Conservation (phyloP, 2,329 filamentous ascomycete species). For the Colletotrichum sp. region DNA sequence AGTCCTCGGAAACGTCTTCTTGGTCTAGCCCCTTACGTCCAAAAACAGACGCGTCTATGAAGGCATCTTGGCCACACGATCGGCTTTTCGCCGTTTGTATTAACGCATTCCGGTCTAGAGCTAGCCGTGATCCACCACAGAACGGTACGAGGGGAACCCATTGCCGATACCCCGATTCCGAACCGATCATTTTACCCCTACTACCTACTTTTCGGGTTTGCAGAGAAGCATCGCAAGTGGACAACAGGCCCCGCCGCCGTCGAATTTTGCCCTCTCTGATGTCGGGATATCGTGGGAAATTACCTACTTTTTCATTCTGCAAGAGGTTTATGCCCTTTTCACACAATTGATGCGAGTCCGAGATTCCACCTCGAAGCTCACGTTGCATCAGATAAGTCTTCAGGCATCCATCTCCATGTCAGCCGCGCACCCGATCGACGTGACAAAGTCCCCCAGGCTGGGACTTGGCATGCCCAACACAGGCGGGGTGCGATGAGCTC, state of each 20-base stretch:
- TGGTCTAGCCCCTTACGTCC: neutral
- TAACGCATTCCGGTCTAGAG: neutral
- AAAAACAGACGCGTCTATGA: neutral
- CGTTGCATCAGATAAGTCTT: neutral
- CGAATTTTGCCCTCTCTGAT: neutral
- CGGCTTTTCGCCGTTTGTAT: neutral
- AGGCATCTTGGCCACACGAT: neutral
- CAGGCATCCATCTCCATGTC: neutral
- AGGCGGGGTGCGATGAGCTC: neutral
- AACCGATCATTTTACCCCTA: neutral
- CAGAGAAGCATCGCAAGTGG: neutral
- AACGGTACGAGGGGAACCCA: neutral
- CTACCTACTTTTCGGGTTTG: neutral
- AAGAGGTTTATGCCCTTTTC: neutral
- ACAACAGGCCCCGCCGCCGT: neutral
- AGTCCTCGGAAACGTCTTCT: conserved; percentile 32
- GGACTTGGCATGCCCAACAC: neutral
- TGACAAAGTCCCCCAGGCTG: neutral
- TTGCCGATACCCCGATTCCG: neutral
- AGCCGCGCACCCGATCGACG: neutral
- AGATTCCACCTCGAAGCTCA: neutral
- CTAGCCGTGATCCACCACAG: neutral
- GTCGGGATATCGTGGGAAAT: neutral
- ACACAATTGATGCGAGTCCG: neutral
- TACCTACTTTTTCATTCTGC: neutral